Conservation (phyloP, 306 rosid genomes). For the Quercus bicolor region DNA sequence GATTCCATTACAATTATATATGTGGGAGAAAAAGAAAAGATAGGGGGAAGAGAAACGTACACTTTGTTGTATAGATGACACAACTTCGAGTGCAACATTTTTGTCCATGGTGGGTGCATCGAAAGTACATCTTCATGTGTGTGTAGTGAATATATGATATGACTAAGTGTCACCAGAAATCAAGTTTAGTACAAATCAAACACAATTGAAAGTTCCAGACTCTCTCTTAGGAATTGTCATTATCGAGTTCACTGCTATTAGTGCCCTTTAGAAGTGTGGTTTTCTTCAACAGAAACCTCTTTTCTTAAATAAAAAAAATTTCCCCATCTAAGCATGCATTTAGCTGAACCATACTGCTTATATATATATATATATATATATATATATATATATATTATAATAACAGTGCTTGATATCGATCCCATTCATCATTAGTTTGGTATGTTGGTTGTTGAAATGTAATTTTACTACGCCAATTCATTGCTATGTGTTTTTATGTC, state of each 20-base stretch:
- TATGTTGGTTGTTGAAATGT: conserved; percentile 67
- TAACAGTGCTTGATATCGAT: conserved; percentile 28
- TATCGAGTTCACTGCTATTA: conserved; percentile 26
- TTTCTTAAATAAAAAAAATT: background rate
- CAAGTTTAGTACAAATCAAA: conserved; percentile 34
- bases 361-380: conserved; percentile 11
- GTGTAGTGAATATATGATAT: conserved; percentile 26
- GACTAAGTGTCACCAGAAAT: conserved; percentile 44
- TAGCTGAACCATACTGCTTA: conserved; percentile 3
- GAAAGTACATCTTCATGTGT: conserved; percentile 22
- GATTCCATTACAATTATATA: background rate
- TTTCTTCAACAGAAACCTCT: background rate
- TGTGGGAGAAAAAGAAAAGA: no score
- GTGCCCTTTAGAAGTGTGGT: conserved; percentile 11
- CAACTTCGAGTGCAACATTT: background rate
- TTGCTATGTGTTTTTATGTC: conserved; percentile 24
- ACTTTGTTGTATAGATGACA: background rate
- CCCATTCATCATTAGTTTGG: conserved; percentile 46
- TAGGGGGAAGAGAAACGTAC: no score
- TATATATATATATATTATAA: conserved; percentile 14
- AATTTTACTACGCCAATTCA: conserved; percentile 31
- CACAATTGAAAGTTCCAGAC: conserved; percentile 31
- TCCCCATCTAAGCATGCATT: background rate
- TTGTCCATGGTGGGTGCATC: conserved; percentile 25
- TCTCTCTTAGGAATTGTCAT: conserved; percentile 25